Evolutionary conservation across 768 basidiomycete species (phyloP), one percentile per base, ranked within the genome.

Genomic region (Cyathus striatus): DNA sequence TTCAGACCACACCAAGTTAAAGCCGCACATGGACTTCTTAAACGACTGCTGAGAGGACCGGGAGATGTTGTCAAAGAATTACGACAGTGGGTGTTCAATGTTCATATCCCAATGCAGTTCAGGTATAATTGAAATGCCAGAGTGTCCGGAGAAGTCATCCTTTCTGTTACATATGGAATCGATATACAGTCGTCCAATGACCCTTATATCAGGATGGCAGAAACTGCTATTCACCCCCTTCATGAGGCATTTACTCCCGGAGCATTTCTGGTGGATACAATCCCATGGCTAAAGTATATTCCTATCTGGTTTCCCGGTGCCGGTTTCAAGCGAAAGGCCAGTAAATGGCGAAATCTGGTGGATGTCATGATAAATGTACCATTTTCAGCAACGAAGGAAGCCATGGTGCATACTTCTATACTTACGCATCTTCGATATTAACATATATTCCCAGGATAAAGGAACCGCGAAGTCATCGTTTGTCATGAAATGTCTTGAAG

Each of bases 281-380:
- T 52, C 18, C 47, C 49, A 9, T 21, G 40, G 59, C 62, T 73
- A 49, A 55, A 57, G 34, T 48, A 62, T 34, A 52, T 73, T 30
- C 70, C 70, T 5, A 56, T 55, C 10, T 72, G 70, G 70, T 55
- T 72, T 43, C 70, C 70, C 14, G 71, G 71, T 12, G 70, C 68
- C 14, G 49, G 46, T 1, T 72, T 73, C 59, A 64, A 70, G 51
- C 25, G 45, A 33, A 58, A 54, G 41, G 70, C 68, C 0, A 54
- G 48, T 17, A 52, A 59, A 32, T 67, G 63, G 53, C 48, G 46
- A 20, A 32, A 36, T 12, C 44, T 51, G 2, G 6, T 52, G 1
- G 33, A 25, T 20, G 55, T 60, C 6, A 34, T 58, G 1, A n/a
- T 50, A 32, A 12, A n/a, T n/a, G n/a, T 40, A n/a, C n/a, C n/a